A percentile compares a stretch with the other conserved stretches of the same genome.
These are phyloP conservation scores for Miscanthus sacchariflorus DNA, from an alignment of 202 grass and related monocot genomes.

Conservation along the genomic window DNA sequence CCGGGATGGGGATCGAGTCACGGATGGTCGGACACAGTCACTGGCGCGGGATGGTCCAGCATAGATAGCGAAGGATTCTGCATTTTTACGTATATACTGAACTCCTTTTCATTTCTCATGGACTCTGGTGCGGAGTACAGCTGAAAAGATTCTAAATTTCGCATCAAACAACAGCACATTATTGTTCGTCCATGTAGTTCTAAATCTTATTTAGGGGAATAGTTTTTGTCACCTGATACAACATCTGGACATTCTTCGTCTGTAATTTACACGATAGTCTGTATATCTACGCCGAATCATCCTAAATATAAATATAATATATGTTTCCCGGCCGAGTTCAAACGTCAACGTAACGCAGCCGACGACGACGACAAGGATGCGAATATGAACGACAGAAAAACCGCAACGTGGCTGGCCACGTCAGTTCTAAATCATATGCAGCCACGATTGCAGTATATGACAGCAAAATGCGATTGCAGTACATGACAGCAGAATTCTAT, in stretches of 20 bases:
- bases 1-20: too few species aligned
- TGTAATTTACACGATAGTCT: not conserved
- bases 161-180: not conserved
- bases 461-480: not conserved
- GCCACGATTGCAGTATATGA: not conserved
- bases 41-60: too few species aligned
- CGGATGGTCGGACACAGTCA: too few species aligned
- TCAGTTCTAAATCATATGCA: not conserved
- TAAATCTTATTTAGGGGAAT: not conserved
- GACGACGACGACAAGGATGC: not conserved
- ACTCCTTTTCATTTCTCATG: not conserved
- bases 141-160: not conserved
- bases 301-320: not conserved
- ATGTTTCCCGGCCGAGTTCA: too few species aligned
- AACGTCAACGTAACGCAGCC: constrained; percentile 26
- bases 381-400: constrained; percentile 6
- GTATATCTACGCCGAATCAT: not conserved
- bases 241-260: not conserved
- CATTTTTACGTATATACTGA: too few species aligned
- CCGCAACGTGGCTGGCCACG: constrained; percentile 12
- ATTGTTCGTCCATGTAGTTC: not conserved
- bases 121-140: not conserved
- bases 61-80: too few species aligned
- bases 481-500: not conserved
- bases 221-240: not conserved